Conservation (phyloP, 75 land plant species). For the Sequoiadendron giganteum region DNA sequence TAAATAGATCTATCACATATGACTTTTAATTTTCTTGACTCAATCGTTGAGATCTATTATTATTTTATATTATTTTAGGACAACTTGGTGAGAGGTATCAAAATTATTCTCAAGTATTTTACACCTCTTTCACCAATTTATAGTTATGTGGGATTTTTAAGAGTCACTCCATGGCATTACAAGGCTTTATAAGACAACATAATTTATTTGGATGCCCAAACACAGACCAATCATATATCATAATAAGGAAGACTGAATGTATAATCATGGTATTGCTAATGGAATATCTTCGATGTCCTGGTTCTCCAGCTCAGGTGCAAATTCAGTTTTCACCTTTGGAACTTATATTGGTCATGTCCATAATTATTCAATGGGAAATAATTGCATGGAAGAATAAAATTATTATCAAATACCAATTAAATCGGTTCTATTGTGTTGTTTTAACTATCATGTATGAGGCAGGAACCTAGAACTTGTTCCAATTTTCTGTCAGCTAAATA, state of each 20-base stretch:
- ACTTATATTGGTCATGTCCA: not conserved
- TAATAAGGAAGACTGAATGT: not conserved
- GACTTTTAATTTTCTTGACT: not conserved
- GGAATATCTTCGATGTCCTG: not conserved
- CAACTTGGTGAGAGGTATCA: not conserved
- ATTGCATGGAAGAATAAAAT: not conserved
- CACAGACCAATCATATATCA: not conserved
- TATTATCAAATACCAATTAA: not conserved
- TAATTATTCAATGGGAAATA: not conserved
- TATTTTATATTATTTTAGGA: not conserved
- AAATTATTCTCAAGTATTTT: not conserved
- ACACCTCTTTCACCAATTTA: not conserved
- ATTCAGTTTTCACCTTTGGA: not conserved
- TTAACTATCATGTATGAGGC: not conserved
- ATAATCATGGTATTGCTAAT: not conserved
- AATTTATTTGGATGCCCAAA: not conserved
- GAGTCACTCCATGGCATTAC: not conserved
- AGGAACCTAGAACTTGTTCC: not conserved
- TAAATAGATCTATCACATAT: not conserved
- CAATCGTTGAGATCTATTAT: not conserved
- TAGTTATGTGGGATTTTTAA: not conserved
- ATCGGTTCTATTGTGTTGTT: not conserved
- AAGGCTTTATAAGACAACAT: not conserved
- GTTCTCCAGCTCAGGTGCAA: not conserved
- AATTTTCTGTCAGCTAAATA: not conserved